Conservation (phyloP, 305 asterid species). For the Fraxinus paxiana region DNA sequence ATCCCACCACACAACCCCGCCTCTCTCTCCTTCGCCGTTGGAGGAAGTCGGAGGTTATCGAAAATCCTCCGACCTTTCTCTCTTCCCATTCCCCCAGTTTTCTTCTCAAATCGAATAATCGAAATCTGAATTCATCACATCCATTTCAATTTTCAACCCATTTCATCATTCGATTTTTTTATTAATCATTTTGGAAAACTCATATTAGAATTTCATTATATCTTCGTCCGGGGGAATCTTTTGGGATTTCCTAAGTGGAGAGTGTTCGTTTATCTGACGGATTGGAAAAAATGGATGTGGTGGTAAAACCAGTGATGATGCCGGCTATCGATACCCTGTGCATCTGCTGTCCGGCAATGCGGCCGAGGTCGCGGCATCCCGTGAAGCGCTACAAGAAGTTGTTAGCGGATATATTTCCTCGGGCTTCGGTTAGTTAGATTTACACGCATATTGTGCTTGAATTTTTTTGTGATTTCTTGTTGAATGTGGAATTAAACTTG, state of each 20-base stretch:
- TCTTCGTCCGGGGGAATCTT: conserved; percentile 13
- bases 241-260: neutral
- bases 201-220: conserved; percentile 5
- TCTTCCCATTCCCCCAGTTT: conserved; percentile 20
- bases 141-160: conserved; percentile 13
- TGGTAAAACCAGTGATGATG: conserved; percentile 58
- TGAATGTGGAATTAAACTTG: neutral
- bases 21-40: neutral
- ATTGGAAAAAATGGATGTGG: conserved; percentile 40
- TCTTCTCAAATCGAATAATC: conserved; percentile 10
- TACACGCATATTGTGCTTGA: neutral
- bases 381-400: conserved; percentile 73
- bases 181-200: neutral
- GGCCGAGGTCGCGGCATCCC: conserved; percentile 84
- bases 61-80: conserved; percentile 41
- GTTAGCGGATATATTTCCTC: conserved; percentile 64
- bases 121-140: neutral
- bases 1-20: conserved; percentile 9
- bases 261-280: conserved; percentile 14
- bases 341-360: conserved; percentile 71
- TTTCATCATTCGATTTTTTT: conserved; percentile 1
- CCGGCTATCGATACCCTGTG: conserved; percentile 63
- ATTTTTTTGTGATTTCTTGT: neutral
- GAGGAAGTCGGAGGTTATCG: conserved; percentile 16
- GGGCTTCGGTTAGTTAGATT: conserved; percentile 44